Evolutionary conservation across 139 green algal genomes (phyloP).

Genomic region (Asterochloris erici): DNA sequence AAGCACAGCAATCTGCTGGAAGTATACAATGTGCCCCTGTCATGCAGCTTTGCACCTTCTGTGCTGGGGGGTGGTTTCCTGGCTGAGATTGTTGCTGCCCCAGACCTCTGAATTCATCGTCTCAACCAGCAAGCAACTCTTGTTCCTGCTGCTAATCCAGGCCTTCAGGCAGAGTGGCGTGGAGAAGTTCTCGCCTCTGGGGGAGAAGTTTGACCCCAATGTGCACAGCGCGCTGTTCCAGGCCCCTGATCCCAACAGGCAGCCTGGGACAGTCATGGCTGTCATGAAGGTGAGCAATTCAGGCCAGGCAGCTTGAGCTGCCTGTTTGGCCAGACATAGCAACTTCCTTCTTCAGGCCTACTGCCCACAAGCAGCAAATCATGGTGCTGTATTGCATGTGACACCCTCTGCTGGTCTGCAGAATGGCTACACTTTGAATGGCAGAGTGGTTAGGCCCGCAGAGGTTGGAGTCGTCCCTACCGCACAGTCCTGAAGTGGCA

Average conservation of each 20-base stretch:
- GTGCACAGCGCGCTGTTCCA: constrained; percentile 90
- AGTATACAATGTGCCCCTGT: no score
- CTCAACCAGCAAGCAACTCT: background rate
- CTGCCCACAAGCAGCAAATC: no score
- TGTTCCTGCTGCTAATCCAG: background rate
- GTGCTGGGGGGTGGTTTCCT: no score
- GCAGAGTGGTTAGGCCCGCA: constrained; percentile 73
- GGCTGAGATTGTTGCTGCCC: no score
- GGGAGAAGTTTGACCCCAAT: constrained; percentile 93
- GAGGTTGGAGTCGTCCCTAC: constrained; percentile 76
- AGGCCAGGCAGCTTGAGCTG: background rate
- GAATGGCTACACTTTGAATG: constrained; percentile 81
- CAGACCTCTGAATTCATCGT: background rate
- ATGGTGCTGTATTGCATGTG: no score
- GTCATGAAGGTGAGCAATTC: constrained; percentile 43
- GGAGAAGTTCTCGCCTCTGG: constrained; percentile 32
- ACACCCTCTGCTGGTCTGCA: constrained; percentile 40
- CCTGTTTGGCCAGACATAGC: no score
- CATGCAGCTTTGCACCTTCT: no score
- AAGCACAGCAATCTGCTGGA: no score
- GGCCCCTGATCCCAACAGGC: constrained; percentile 69
- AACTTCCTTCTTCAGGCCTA: no score
- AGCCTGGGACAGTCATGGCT: constrained; percentile 68
- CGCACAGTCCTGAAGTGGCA: background rate
- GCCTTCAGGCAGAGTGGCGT: constrained; percentile 17